Conservation (phyloP, 2,329 filamentous ascomycete genomes). For the Hortaea werneckii region DNA sequence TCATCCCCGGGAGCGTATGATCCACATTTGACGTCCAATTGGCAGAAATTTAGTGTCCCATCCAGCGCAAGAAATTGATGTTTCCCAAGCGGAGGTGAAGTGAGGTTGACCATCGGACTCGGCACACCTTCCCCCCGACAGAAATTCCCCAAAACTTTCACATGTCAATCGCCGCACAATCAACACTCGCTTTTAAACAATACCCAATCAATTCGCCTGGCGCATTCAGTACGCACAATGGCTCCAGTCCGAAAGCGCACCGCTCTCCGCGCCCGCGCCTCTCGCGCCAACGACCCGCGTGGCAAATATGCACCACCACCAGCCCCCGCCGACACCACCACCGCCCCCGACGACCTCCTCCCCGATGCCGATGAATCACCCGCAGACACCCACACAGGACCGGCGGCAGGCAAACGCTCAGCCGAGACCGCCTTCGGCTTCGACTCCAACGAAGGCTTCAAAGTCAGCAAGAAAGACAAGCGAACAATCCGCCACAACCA, state of each 20-base stretch:
- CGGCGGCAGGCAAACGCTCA: constrained; percentile 1
- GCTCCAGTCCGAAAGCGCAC: constrained; percentile 5
- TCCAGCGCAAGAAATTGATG: too few species aligned
- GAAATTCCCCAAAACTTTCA: too few species aligned
- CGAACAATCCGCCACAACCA: constrained; percentile 68
- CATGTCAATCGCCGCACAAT: too few species aligned
- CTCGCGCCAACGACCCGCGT: constrained; percentile 8
- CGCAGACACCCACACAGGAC: neutral
- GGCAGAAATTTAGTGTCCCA: too few species aligned
- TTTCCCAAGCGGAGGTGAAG: too few species aligned
- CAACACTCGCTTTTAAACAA: too few species aligned
- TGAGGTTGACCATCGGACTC: too few species aligned
- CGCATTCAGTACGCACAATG: neutral
- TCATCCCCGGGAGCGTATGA: too few species aligned
- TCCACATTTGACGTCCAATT: too few species aligned
- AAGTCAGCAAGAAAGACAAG: constrained; percentile 69
- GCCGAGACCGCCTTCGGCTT: constrained; percentile 1
- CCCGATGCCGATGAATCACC: constrained; percentile 1
- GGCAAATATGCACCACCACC: constrained; percentile 16
- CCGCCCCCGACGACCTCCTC: neutral
- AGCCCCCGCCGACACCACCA: neutral
- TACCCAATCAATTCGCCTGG: too few species aligned
- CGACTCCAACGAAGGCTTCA: constrained; percentile 35
- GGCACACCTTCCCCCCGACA: too few species aligned
- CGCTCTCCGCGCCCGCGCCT: constrained; percentile 7